Base-by-base conservation (phyloP, 148 eudicot species). In the Euryodendron excelsum region DNA sequence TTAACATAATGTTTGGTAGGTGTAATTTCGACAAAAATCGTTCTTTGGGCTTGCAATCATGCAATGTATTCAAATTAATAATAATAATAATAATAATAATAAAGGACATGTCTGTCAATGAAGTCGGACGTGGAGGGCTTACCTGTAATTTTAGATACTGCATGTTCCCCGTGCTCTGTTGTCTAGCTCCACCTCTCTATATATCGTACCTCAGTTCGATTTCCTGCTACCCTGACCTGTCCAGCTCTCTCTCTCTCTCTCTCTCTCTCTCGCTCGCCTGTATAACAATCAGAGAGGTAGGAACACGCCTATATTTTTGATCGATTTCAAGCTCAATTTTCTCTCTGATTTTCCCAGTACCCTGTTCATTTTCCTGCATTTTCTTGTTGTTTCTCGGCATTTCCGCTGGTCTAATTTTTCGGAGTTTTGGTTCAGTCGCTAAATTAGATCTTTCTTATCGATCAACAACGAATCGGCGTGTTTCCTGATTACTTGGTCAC, bases 371-470 rank as follows among this genome's bases (percentile, higher is more conserved):
- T 59, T 75, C 78, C 69, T 23, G 69, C 48, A 21, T 48, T 76
- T 76, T 76, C 78, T 75, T 62, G 13, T 9, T 12, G 27, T 74
- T 74, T 56, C 66, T 61, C 55, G 53, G 36, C 39, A 41, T 63
- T 48, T 76, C 60, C 69, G 15, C 44, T 47, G 59, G 59, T 63
- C 60, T 1, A 21, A 21, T 20, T 75, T 47, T 17, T 14, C 21
- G 25, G 1, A 41, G 45, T 0, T 28, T 28, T 13, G 27, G 45
- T 41, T 41, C 45, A 31, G 45, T 23, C 53, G 20, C 27, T 3
- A 47, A 31, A 39, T 31, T 27, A 1, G 28, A 59, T 76, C 20
- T 9, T 17, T 44, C 10, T 27, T 18, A 33, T 20, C 44, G 11
- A 58, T 73, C n/a, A n/a, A 9, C 12, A 2, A 48, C 23, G 59